phyloP scores from a whole-genome alignment of 768 basidiomycete genomes.

The Lentinus brumalis region DNA sequence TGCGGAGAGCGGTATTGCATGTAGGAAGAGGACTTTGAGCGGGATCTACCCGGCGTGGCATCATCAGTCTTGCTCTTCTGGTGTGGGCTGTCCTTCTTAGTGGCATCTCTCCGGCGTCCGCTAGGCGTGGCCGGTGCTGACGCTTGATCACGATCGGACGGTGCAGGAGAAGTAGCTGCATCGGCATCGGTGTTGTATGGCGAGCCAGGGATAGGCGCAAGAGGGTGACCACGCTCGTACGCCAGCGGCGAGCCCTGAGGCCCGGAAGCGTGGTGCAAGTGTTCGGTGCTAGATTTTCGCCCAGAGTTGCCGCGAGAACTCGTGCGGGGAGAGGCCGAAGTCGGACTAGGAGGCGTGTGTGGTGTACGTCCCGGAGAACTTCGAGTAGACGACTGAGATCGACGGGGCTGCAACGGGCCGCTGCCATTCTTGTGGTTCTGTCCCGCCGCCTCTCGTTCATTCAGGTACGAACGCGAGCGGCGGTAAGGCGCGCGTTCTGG shows the following conservation, averaged over 20 bases:
- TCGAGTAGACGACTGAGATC: conserved; percentile 29
- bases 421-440: conserved; percentile 4
- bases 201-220: conserved; percentile 49
- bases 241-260: conserved; percentile 23
- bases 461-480: conserved; percentile 27
- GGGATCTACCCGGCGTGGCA: conserved; percentile 31
- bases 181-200: conserved; percentile 70
- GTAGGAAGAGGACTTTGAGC: conserved; percentile 59
- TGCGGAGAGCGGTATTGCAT: conserved; percentile 55
- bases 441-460: conserved; percentile 17
- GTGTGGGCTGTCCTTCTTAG: conserved; percentile 31
- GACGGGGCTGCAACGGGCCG: conserved; percentile 16
- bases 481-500: conserved; percentile 23
- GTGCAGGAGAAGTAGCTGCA: conserved; percentile 45
- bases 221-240: conserved; percentile 31
- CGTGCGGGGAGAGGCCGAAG: conserved; percentile 5
- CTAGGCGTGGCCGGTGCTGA: conserved; percentile 38
- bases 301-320: conserved; percentile 4
- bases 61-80: conserved; percentile 19
- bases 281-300: conserved; percentile 20
- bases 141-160: conserved; percentile 45
- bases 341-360: conserved; percentile 6
- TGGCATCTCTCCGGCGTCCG: conserved; percentile 19
- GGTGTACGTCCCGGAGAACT: conserved; percentile 22
- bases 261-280: conserved; percentile 12